phyloP scores from a whole-genome alignment of 179 eudicot genomes.

The Beta lomatogona region DNA sequence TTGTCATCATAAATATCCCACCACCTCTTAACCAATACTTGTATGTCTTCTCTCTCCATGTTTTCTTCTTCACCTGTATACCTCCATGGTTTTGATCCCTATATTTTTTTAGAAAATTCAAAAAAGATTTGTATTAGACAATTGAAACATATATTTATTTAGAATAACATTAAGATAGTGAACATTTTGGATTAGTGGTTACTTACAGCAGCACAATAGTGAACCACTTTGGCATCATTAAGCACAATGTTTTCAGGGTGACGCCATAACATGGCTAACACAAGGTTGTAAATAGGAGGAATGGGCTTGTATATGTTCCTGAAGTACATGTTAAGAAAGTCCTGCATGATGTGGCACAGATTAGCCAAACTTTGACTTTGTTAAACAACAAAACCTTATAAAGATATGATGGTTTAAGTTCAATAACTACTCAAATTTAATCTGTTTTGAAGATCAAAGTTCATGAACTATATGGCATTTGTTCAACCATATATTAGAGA shows the following conservation, averaged over 20 bases:
- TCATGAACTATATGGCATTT: too few relatives aligned
- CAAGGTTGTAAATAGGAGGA: constrained; percentile 41
- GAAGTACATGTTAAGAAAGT: constrained; percentile 46
- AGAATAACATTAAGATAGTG: too few relatives aligned
- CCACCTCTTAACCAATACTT: constrained; percentile 37
- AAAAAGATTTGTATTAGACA: not conserved
- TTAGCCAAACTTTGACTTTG: not conserved
- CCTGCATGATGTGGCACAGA: constrained; percentile 26
- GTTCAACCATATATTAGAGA: too few relatives aligned
- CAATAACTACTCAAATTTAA: too few relatives aligned
- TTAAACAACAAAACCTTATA: too few relatives aligned
- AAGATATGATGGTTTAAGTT: too few relatives aligned
- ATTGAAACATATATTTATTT: not conserved
- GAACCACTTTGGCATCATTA: constrained; percentile 44
- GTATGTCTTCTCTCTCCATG: constrained; percentile 40
- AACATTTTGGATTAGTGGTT: not conserved
- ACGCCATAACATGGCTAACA: constrained; percentile 49
- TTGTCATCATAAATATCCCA: constrained; percentile 38
- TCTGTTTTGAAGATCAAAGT: too few relatives aligned
- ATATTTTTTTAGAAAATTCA: not conserved
- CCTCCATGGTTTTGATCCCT: constrained; percentile 52
- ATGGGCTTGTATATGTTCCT: constrained; percentile 38
- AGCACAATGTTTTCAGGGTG: constrained; percentile 44
- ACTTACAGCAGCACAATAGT: constrained; percentile 58
- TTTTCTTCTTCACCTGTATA: constrained; percentile 44